Evolutionary conservation across 257 asterid genomes (phyloP), one percentile per base, ranked within the genome.

Genomic region (Rauvolfia tetraphylla): DNA sequence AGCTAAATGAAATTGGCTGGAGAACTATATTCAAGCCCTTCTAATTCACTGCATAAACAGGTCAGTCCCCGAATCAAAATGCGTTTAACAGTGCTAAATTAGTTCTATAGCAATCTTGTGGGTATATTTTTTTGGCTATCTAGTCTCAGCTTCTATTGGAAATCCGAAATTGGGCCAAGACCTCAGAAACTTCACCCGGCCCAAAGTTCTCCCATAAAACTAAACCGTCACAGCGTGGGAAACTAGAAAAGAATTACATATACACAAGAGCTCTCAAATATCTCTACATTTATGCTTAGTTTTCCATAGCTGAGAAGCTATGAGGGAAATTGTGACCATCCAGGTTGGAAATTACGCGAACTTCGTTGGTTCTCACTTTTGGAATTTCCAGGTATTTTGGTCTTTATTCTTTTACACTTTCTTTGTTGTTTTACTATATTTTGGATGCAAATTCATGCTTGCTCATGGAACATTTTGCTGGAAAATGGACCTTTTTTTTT

Each of bases 361-460:
- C 83, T 92, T 88, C 76, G 84, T 90, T 44, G 99, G 97, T 80
- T 92, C 98, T 75, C 99, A 95, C 84, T 91, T 95, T 86, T 95
- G 97, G 99, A 95, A 95, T 81, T 92, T 95, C 83, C 99, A 92
- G 96, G 97, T 91, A 67, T 29, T 25, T 41, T 1, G 73, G 51
- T 7, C 14, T 46, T 39, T 15, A 33, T n/a, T 27, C n/a, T 68
- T n/a, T 75, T 51, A 51, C 57, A 15, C 22, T 46, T 12, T 20
- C 39, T 41, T 25, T 33, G 14, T 36, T 36, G 18, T 62, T 63
- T 42, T 61, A 11, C 46, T 49, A 38, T 72, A 9, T 20, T n/a
- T 13, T 11, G 13, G 73, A 0, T 8, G 36, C 23, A 51, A 18
- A 54, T 7, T 65, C 25, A 31, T 42, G 15, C 54, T 76, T 78